A percentile compares a stretch with the other conserved stretches of the same genome.
phyloP scores from a whole-genome alignment of 345 rosid species.

The Euphorbia peplus region DNA sequence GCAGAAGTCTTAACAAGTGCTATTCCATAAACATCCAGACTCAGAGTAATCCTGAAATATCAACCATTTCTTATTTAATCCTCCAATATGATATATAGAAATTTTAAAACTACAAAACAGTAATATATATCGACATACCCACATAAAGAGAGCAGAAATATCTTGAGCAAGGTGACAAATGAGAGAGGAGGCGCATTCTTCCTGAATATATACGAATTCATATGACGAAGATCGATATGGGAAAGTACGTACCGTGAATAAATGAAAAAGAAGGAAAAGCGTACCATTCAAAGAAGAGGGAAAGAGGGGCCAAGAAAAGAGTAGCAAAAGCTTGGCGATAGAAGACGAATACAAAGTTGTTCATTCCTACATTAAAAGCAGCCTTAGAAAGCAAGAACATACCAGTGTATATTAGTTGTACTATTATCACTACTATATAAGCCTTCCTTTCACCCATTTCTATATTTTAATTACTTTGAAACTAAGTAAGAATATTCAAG shows the following conservation, averaged over 20 bases:
- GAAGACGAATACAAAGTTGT: constrained; percentile 74
- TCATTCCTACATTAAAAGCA: constrained; percentile 81
- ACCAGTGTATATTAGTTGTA: constrained; percentile 72
- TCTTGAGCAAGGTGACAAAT: constrained; percentile 63
- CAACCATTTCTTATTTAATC: too few species aligned
- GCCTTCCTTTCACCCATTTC: constrained; percentile 54
- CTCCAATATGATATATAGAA: too few species aligned
- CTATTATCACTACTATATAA: constrained; percentile 43
- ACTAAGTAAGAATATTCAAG: too few species aligned
- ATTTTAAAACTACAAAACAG: neutral
- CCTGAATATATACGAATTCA: constrained; percentile 32
- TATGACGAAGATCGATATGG: too few species aligned
- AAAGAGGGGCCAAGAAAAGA: constrained; percentile 65
- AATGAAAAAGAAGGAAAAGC: too few species aligned
- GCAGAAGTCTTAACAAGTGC: constrained; percentile 76
- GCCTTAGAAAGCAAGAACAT: constrained; percentile 96
- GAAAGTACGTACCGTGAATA: too few species aligned
- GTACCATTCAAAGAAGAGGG: constrained; percentile 71
- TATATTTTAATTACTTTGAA: too few species aligned
- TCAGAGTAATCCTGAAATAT: constrained; percentile 51
- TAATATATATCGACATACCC: constrained; percentile 54
- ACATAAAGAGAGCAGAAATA: constrained; percentile 60
- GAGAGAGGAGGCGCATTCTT: constrained; percentile 68
- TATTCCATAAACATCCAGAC: constrained; percentile 61
- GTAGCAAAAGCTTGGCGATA: constrained; percentile 83